Conservation (phyloP, 768 basidiomycete genomes). For the Gyrodon lividus region DNA sequence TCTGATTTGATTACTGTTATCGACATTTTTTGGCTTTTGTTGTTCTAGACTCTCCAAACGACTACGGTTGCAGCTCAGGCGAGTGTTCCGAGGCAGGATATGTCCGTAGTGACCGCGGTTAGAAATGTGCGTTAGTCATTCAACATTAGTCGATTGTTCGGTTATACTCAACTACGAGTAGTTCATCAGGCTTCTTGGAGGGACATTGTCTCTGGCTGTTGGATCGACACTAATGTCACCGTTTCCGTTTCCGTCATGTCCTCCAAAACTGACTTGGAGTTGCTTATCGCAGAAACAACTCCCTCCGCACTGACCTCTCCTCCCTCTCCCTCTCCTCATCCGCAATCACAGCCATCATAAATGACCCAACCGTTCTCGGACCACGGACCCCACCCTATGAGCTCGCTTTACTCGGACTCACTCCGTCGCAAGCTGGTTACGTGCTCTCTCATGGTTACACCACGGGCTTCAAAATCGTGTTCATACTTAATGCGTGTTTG, state of each 20-base stretch:
- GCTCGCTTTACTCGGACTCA: slow-evolving; percentile 37
- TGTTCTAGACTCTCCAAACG: slow-evolving; percentile 52
- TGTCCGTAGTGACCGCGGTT: slow-evolving; percentile 74
- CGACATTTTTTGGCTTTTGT: slow-evolving; percentile 10
- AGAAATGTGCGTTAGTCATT: slow-evolving; percentile 45
- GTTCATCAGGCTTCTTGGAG: slow-evolving; percentile 71
- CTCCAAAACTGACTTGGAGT: background rate
- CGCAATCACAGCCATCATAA: slow-evolving; percentile 44
- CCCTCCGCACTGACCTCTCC: slow-evolving; percentile 42
- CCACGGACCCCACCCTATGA: slow-evolving; percentile 30
- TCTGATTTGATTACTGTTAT: background rate
- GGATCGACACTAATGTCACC: slow-evolving; percentile 55
- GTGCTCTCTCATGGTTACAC: slow-evolving; percentile 53
- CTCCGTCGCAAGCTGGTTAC: slow-evolving; percentile 34
- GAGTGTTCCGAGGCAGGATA: slow-evolving; percentile 65
- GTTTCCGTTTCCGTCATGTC: slow-evolving; percentile 6
- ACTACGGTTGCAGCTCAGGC: slow-evolving; percentile 75
- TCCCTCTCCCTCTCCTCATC: slow-evolving; percentile 36
- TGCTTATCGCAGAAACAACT: slow-evolving; percentile 40
- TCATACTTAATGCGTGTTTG: slow-evolving; percentile 58
- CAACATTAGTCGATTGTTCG: background rate
- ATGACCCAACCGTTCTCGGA: slow-evolving; percentile 44
- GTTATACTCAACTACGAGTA: slow-evolving; percentile 18
- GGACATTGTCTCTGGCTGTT: slow-evolving; percentile 64
- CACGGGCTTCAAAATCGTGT: slow-evolving; percentile 56